phyloP scores from a whole-genome alignment of 495 filamentous ascomycete species.

The Xylaria nigripes region DNA sequence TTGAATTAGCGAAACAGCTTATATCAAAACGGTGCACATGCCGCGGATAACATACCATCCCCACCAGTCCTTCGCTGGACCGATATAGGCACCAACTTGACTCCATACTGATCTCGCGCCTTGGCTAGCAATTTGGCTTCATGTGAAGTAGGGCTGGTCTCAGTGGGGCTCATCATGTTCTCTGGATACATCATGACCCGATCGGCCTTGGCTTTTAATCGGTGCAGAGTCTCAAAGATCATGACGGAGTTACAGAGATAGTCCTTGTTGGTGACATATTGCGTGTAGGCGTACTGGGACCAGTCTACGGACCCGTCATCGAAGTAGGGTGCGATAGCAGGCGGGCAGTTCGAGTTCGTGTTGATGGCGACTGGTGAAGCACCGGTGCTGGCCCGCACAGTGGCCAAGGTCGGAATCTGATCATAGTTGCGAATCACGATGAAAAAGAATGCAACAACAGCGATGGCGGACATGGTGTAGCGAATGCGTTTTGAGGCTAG shows the following conservation, averaged over 20 bases:
- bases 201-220: constrained; percentile 54
- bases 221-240: constrained; percentile 58
- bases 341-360: constrained; percentile 21
- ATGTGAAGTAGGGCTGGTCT: constrained; percentile 29
- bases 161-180: constrained; percentile 37
- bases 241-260: constrained; percentile 73
- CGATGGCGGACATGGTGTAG: constrained; percentile 19
- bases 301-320: constrained; percentile 38
- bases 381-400: constrained; percentile 13
- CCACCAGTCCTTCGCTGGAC: constrained; percentile 43
- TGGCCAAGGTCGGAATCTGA: constrained; percentile 22
- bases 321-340: constrained; percentile 20
- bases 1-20: constrained; percentile 9
- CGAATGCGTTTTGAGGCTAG: constrained; percentile 25
- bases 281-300: constrained; percentile 59
- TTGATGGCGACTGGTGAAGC: constrained; percentile 1
- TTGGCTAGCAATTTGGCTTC: constrained; percentile 50
- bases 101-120: constrained; percentile 54
- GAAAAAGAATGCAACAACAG: constrained; percentile 20
- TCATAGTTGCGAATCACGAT: constrained; percentile 26
- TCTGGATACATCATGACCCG: constrained; percentile 59
- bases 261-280: constrained; percentile 59
- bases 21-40: background rate
- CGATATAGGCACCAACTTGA: constrained; percentile 50
- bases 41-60: constrained; percentile 26